phyloP scores from a whole-genome alignment of 1,284 basidiomycete genomes.

The Cryptococcus neoformans region DNA sequence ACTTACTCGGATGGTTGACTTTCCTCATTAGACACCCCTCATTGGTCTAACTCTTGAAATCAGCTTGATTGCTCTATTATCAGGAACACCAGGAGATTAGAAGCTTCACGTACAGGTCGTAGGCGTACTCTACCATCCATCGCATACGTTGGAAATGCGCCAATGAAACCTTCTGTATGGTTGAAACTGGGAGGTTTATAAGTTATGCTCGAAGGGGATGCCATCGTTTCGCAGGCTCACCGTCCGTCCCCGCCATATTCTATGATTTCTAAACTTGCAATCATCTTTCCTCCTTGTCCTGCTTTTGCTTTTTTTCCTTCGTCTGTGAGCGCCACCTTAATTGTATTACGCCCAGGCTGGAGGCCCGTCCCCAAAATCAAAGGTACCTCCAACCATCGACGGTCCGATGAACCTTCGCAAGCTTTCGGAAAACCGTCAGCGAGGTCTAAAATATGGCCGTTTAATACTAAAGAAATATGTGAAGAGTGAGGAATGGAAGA shows the following conservation, averaged over 20 bases:
- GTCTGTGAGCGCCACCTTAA: slow-evolving; percentile 61
- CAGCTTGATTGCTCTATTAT: neutral
- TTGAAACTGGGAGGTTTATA: slow-evolving; percentile 57
- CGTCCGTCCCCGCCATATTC: slow-evolving; percentile 67
- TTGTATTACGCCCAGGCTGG: slow-evolving; percentile 54
- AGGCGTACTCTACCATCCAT: slow-evolving; percentile 35
- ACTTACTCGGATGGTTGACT: slow-evolving; percentile 53
- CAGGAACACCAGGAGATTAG: neutral
- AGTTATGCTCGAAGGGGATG: neutral
- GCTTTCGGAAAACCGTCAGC: slow-evolving; percentile 17
- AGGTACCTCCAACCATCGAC: slow-evolving; percentile 44
- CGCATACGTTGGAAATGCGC: slow-evolving; percentile 67
- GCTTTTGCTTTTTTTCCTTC: slow-evolving; percentile 53
- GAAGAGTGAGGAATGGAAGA: slow-evolving; percentile 63
- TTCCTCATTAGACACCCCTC: slow-evolving; percentile 80
- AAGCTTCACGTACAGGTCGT: slow-evolving; percentile 31
- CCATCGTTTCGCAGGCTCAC: slow-evolving; percentile 49
- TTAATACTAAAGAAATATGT: slow-evolving; percentile 62
- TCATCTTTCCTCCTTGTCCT: slow-evolving; percentile 57
- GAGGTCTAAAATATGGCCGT: slow-evolving; percentile 51
- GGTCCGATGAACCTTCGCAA: slow-evolving; percentile 39
- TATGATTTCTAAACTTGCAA: slow-evolving; percentile 71
- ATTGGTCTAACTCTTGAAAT: slow-evolving; percentile 55
- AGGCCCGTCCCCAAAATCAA: slow-evolving; percentile 13
- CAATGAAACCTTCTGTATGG: slow-evolving; percentile 59